Evolutionary conservation across 179 eudicot genomes (phyloP), one percentile per base, ranked within the genome.

Genomic region (Drosera spatulata): DNA sequence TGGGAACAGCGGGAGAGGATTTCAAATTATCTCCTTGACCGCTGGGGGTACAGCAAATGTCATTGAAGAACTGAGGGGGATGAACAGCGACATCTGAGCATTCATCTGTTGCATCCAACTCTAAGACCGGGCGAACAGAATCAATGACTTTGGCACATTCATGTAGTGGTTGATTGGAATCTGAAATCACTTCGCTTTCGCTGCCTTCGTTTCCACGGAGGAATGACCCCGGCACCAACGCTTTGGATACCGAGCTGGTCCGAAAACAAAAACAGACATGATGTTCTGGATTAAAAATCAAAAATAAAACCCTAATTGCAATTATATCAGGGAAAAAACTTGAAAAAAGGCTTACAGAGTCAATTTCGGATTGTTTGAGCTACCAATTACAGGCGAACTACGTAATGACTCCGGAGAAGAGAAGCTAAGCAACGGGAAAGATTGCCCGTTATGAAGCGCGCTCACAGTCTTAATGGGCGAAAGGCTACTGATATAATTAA

Each of bases 221-320:
- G n/a, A 73, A 75, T 58, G 80, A 66, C 42, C 66, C 79, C 10
- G 80, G 77, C 70, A 75, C 77, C 45, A 84, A 68, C 46, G 64
- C 75, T 61, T 69, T 82, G 5, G 83, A 61, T 49, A 71, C 66
- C 48, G 14, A 43, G 70, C 14, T 41, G 10, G 6, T 62, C 73
- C 70, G 73, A 38, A 46, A 41, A 41, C 41, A 43, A 8, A 42
- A 4, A 42, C 4, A 54, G 53, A 42, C 9, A n/a, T 8, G 39
- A 22, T 10, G 33, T 39, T 57, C 39, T 8, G 42, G 45, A n/a
- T 56, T 4, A 57, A 3, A 40, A 57, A 2, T 6, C 10, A 9
- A 41, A 15, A 7, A 1, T 11, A 39, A 10, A 11, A 39, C 6
- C 3, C 48, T 6, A 10, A 9, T 4, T 3, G 14, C 3, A 6